Conservation (phyloP, 768 basidiomycete species). For the Calvatia gigantea region DNA sequence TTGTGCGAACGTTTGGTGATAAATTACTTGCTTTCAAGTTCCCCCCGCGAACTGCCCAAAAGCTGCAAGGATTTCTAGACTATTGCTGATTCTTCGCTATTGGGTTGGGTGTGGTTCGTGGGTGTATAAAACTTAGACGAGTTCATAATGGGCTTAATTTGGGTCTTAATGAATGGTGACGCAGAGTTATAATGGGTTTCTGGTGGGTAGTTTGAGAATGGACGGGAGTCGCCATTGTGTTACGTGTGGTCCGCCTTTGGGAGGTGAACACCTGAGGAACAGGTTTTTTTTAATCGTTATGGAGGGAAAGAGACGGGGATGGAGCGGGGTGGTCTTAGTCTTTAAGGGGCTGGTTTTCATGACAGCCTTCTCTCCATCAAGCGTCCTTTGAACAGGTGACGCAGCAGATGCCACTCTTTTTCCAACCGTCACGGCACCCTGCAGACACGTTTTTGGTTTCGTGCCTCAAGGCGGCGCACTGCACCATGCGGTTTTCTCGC, state of each 20-base stretch:
- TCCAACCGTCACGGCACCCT: background rate
- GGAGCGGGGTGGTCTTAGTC: background rate
- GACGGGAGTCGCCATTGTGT: background rate
- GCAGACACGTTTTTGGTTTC: background rate
- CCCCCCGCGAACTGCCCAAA: conserved; percentile 61
- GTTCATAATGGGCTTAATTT: conserved; percentile 1
- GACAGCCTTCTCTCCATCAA: background rate
- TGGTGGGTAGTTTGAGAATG: background rate
- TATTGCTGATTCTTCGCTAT: conserved; percentile 34
- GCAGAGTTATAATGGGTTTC: too few relatives aligned
- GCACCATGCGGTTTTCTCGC: background rate
- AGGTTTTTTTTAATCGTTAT: background rate
- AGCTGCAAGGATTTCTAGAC: conserved; percentile 71
- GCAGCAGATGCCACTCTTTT: background rate
- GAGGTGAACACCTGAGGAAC: background rate
- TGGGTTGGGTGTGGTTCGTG: too few relatives aligned
- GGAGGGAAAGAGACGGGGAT: background rate
- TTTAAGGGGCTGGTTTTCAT: background rate
- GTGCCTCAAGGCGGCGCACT: background rate
- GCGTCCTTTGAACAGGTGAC: background rate
- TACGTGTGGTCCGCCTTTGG: background rate
- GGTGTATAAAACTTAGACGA: conserved; percentile 2
- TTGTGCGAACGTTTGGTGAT: conserved; percentile 71
- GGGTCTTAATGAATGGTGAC: background rate
- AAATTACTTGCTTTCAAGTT: conserved; percentile 77